phyloP scores from a whole-genome alignment of 345 rosid genomes.

The Excoecaria cochinchinensis region DNA sequence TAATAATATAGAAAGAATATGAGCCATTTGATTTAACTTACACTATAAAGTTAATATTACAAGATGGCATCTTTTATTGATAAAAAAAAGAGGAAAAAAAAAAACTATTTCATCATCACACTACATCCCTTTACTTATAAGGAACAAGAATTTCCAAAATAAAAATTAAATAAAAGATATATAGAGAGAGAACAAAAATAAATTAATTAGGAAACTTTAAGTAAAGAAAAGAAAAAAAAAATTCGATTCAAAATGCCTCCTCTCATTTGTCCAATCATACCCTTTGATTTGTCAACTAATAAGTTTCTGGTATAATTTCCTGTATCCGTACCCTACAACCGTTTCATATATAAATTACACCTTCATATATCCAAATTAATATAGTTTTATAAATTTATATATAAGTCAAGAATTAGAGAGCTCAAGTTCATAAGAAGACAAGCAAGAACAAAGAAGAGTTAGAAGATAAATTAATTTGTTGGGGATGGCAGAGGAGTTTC shows the following conservation, averaged over 20 bases:
- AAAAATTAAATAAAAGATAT: background rate
- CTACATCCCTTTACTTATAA: conserved; percentile 29
- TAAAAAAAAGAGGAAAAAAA: too few relatives aligned
- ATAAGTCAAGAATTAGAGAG: background rate
- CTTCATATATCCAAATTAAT: background rate
- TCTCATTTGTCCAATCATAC: conserved; percentile 43
- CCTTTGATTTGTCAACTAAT: conserved; percentile 53
- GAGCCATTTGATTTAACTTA: conserved; percentile 25
- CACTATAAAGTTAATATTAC: conserved; percentile 4
- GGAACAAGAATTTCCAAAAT: conserved; percentile 8
- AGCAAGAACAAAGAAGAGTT: background rate
- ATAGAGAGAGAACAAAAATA: background rate
- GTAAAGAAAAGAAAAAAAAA: conserved; percentile 9
- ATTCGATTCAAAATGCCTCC: conserved; percentile 43
- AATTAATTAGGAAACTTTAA: background rate
- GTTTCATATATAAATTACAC: conserved; percentile 39
- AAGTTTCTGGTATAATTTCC: conserved; percentile 38
- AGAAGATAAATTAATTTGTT: background rate
- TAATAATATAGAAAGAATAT: background rate
- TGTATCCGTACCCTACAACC: conserved; percentile 29
- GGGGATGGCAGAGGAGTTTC: conserved; percentile 74
- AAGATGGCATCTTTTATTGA: conserved; percentile 13
- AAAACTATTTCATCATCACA: conserved; percentile 23
- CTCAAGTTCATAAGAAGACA: background rate
- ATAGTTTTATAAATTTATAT: background rate